Base-by-base conservation (phyloP, 2,329 filamentous ascomycete genomes). In the Aspergillus latus region DNA sequence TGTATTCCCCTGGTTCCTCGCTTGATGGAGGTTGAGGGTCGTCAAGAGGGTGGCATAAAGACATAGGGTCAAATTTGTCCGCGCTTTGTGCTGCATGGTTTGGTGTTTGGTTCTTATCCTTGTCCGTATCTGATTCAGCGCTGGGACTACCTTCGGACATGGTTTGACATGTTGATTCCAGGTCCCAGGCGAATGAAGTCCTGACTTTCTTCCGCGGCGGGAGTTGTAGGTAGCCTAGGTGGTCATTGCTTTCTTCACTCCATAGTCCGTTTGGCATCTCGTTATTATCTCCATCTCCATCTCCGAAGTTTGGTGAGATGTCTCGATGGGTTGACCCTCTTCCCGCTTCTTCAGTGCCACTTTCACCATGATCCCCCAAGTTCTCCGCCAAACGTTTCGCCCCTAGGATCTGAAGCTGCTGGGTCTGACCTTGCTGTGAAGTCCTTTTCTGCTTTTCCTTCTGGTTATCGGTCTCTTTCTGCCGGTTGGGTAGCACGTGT, bases 131-230 rank as follows among this genome's bases (percentile, higher is more conserved):
- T 3, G 21, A 21, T 21, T 21, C 21, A 21, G 21, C 21, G 21
- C 21, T 21, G 21, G 21, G 2, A 21, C 21, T 21, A 21, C 21
- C 29, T 34, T 29, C 29, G 8, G 9, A 11, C 29, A 2, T 10
- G 28, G n/a, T 7, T 30, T 15, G 7, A 15, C 40, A 29, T 13
- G 29, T 40, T 21, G 21, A 11, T n/a, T 46, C 42, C n/a, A 30
- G 15, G 13, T 42, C 16, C 26, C 29, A 43, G 6, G 21, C 6
- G 2, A 48, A 30, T 30, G 46, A 53, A 36, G 51, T 43, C 49
- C 51, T 34, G 9, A 40, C 37, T 30, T 45, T 47, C 30, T 57
- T 57, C n/a, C 49, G 48, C 34, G 54, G 54, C 3, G 54, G 54
- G 13, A 49, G 49, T 5, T 30, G 37, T 11, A 52, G 28, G 29